These are phyloP conservation scores for Aspergillus texensis DNA, from an alignment of 2,329 filamentous ascomycete genomes.

Conservation along the genomic window DNA sequence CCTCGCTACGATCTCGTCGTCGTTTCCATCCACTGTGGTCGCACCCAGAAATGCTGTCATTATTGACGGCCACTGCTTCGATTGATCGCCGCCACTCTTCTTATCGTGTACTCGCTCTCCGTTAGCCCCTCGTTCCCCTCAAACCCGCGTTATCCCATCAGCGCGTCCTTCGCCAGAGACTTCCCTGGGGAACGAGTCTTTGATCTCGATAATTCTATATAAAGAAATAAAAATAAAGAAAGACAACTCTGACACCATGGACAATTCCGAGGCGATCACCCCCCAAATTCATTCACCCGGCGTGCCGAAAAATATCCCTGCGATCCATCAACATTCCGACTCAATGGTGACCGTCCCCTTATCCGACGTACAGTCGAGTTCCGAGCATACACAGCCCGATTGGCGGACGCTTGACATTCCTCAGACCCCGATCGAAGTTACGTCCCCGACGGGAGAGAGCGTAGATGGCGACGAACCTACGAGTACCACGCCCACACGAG, in stretches of 20 bases:
- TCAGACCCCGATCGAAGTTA: conserved; percentile 32
- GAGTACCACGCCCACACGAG: conserved; percentile 26
- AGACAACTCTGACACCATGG: conserved; percentile 22
- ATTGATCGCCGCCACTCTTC: conserved; percentile 12
- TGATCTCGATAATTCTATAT: neutral
- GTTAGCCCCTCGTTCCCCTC: conserved; percentile 17
- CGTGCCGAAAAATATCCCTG: conserved; percentile 8
- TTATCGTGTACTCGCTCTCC: conserved; percentile 16
- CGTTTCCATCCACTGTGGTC: neutral
- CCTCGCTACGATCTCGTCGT: neutral
- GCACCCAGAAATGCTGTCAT: conserved; percentile 21
- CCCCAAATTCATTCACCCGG: conserved; percentile 28
- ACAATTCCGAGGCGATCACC: conserved; percentile 24
- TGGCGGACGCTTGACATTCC: conserved; percentile 43
- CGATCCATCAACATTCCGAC: conserved; percentile 51
- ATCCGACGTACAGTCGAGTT: conserved; percentile 63
- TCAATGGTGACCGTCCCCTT: conserved; percentile 78
- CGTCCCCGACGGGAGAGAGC: conserved; percentile 23
- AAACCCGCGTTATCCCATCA: neutral
- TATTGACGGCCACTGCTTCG: conserved; percentile 12
- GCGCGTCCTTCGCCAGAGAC: conserved; percentile 1
- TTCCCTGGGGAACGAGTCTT: neutral
- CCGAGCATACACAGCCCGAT: conserved; percentile 48
- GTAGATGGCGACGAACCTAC: conserved; percentile 21
- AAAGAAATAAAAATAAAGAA: neutral